Evolutionary conservation across 768 basidiomycete genomes (phyloP).

Genomic region (Suillus subalutaceus): DNA sequence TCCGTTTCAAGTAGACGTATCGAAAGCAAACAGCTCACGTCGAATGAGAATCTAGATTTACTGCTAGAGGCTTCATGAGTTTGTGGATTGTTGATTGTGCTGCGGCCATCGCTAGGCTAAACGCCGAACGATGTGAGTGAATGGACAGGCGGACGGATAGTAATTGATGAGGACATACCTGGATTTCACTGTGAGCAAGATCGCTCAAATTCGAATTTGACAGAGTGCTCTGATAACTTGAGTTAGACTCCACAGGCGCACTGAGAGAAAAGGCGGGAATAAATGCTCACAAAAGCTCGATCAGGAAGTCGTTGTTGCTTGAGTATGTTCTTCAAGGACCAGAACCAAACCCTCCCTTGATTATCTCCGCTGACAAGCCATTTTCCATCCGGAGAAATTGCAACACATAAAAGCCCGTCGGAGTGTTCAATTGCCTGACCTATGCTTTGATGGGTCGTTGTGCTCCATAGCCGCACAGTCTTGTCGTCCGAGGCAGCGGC

Average conservation of each 20-base stretch:
- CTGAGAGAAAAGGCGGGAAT: neutral
- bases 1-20: neutral
- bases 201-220: neutral
- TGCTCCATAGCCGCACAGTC: neutral
- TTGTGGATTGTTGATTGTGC: neutral
- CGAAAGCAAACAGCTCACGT: neutral
- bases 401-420: neutral
- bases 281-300: neutral
- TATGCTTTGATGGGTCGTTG: neutral
- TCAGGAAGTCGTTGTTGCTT: neutral
- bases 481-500: neutral
- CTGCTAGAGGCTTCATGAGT: neutral
- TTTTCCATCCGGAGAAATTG: neutral
- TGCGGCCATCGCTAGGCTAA: neutral
- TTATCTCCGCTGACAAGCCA: neutral
- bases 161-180: neutral
- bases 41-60: neutral
- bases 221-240: neutral
- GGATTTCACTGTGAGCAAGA: neutral
- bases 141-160: neutral
- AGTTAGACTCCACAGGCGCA: neutral
- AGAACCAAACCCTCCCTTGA: neutral
- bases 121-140: neutral
- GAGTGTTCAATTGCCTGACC: neutral
- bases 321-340: neutral